Base-by-base conservation (phyloP, 2,329 filamentous ascomycete species). In the Ophiostoma piceae region DNA sequence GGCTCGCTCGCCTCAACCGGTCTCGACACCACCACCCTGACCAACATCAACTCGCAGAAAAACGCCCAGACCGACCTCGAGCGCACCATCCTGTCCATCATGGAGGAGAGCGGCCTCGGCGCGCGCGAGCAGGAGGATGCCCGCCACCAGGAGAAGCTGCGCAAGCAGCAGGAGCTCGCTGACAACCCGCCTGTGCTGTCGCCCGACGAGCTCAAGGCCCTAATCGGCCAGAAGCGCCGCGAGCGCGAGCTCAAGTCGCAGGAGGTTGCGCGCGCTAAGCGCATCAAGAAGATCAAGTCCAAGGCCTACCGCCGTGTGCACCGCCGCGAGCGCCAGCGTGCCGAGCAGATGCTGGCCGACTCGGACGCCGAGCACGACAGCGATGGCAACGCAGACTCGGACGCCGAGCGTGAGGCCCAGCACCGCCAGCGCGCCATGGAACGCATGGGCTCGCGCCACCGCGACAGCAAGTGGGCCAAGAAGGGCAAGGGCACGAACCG, bases 201-300 rank as follows among this genome's bases (percentile, higher is more conserved):
- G 89, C 66, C 90, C 88, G 76, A 75, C 0, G 90, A 92, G 75
- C 87, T 92, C 35, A 86, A 89, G 77, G 90, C 89, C 66, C 84
- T 92, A 32, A 85, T 89, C 70, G 88, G 89, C 66, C 88, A 94
- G 76, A 85, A 94, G 70, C 89, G 95, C 14, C 89, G 88, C 78
- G 88, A 92, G 73, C 86, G 95, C 74, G 94, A 98, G 75, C 81
- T 97, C 8, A 85, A 94, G 73, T 97, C 96, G 75, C 87, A 94
- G 12, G 94, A 98, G 79, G 90, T 96, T 76, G 89, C 93, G 62
- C 90, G 93, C 70, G 87, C 93, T 8, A 96, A 94, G 80, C 90
- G 95, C 32, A 92, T 99, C 80, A 97, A 97, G 82, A 98, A 98
- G 83, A 99, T 99, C 82, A 99, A 99, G 84, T 96, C 92, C 78